Percentiles rank a stretch among this genome's conserved stretches.
Conservation (phyloP, 257 asterid species). For the Striga asiatica region DNA sequence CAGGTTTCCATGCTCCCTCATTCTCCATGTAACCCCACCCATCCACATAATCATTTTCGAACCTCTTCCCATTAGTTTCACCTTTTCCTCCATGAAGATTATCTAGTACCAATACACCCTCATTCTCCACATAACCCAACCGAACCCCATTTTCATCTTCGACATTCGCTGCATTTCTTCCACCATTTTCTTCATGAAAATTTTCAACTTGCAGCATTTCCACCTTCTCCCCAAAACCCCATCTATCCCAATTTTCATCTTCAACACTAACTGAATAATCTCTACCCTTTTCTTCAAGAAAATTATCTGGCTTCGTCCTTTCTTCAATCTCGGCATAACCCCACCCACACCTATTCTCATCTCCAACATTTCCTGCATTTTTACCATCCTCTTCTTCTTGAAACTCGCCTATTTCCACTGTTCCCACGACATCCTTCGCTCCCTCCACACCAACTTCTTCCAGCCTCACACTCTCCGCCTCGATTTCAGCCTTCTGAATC, state of each 20-base stretch:
- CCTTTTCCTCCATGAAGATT: not conserved
- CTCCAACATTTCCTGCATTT: not conserved
- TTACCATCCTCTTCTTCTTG: not conserved
- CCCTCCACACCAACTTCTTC: too few species aligned
- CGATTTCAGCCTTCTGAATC: conserved; percentile 28
- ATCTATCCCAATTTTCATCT: not conserved
- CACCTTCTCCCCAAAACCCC: not conserved
- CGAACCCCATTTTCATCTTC: not conserved
- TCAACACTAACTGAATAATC: not conserved
- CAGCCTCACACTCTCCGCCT: conserved; percentile 12
- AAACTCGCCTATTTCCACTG: not conserved
- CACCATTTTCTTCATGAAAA: conserved; percentile 5
- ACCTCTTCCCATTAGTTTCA: not conserved
- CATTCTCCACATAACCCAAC: not conserved
- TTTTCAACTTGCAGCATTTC: not conserved
- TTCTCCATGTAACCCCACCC: not conserved
- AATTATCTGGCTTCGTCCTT: not conserved
- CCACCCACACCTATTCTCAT: not conserved
- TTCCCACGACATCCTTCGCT: too few species aligned
- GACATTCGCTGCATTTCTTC: conserved; percentile 6
- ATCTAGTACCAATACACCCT: not conserved
- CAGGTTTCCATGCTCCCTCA: not conserved
- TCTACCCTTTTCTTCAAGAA: not conserved
- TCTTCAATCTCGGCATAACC: not conserved
- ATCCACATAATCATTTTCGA: not conserved